These are phyloP conservation scores for Nakazawaea ishiwadae DNA, from an alignment of 805 yeast species.

Conservation along the genomic window DNA sequence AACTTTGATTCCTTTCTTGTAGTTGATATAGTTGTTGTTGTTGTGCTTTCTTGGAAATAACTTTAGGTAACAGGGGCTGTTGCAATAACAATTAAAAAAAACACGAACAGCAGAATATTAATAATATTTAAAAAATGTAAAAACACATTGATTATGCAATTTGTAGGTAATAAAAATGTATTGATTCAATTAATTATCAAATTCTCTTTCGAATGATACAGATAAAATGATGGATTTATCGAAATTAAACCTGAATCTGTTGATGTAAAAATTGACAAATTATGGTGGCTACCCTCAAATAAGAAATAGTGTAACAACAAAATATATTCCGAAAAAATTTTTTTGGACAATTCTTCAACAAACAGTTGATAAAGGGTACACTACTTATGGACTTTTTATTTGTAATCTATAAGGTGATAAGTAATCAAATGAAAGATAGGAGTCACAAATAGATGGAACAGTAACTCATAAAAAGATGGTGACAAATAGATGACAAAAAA, in stretches of 20 bases:
- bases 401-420: neutral
- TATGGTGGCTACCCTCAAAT: slow-evolving; percentile 7
- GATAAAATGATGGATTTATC: slow-evolving; percentile 7
- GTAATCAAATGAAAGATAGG: too few relatives aligned
- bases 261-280: slow-evolving; percentile 3
- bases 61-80: slow-evolving; percentile 9
- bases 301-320: slow-evolving; percentile 4
- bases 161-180: slow-evolving; percentile 6
- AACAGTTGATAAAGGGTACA: neutral
- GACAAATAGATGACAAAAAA: too few relatives aligned
- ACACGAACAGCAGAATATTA: slow-evolving; percentile 10
- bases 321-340: neutral
- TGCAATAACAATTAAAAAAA: neutral
- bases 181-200: neutral
- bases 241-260: neutral
- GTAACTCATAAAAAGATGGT: too few relatives aligned
- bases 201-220: slow-evolving; percentile 8
- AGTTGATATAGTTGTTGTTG: too few relatives aligned
- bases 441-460: too few relatives aligned
- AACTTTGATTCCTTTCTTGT: too few relatives aligned
- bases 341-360: too few relatives aligned
- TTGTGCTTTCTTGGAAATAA: neutral
- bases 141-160: slow-evolving; percentile 3
- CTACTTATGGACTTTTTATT: too few relatives aligned
- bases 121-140: slow-evolving; percentile 2